Evolutionary conservation across 1,284 basidiomycete genomes (phyloP), one percentile per base, ranked within the genome.

Genomic region (Cutaneotrichosporon cutaneum): DNA sequence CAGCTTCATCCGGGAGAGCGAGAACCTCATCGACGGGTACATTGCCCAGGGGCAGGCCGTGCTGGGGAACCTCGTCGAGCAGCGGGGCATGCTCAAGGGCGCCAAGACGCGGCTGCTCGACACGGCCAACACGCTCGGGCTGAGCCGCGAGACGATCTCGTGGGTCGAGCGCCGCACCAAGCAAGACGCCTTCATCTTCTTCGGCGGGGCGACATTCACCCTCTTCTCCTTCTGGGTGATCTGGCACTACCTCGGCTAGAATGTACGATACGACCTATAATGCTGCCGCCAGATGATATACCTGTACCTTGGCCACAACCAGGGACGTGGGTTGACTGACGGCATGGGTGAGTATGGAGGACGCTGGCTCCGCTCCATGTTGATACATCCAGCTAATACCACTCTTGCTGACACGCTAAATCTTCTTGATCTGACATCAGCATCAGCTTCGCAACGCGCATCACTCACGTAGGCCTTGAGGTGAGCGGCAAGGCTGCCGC

Each of bases 111-210:
- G 90, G 61, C 77, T 97, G 54, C 78, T 95, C 61, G 88, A 91
- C 74, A 89, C 92, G 45, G 94, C 94, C 47, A 96, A 96, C 79
- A 94, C 92, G 18, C 79, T 97, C 54, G 94, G 94, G 0, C 80
- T 97, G 71, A 92, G 92, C 75, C 84, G 92, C 66, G 86, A 94
- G 75, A 93, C 94, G 26, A 96, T 97, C 76, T 87, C 90, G 2
- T 97, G 93, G 90, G 93, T 97, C 68, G 94, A 97, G 75, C 85
- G 88, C 68, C 83, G 94, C 77, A 94, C 91, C 75, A 91, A 88
- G 44, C 92, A 94, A 77, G 94, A 97, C 74, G 91, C 88, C 82
- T 94, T 91, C 69, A 94, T 96, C 68, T 93, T 96, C 79, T 80
- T 89, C 51, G 87, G 80, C 8, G 94, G 93, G 9, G 88, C 88